Evolutionary conservation across 148 eudicot genomes (phyloP), one percentile per base, ranked within the genome.

Genomic region (Dysphania ambrosioides): DNA sequence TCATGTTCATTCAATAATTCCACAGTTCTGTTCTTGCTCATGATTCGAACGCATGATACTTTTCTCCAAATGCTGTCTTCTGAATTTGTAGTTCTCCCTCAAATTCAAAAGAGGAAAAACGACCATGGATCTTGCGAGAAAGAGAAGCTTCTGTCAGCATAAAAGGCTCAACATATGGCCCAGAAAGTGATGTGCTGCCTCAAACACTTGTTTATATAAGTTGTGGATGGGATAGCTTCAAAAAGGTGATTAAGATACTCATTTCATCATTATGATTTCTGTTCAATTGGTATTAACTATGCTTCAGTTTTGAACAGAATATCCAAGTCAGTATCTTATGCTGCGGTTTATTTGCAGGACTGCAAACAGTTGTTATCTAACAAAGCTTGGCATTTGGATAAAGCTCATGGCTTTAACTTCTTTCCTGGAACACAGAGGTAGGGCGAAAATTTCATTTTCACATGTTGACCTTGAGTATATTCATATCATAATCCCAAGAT

Each of bases 351-450:
- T 72, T 42, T 47, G 60, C 80, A 92, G 97, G 94, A 95, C 81
- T 92, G 97, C 83, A 85, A 80, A 77, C 62, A 84, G 24, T 75
- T 95, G 82, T 79, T 95, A 70, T 87, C 99, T 44, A 82, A 83
- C 82, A 92, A 89, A 85, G 86, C 85, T 72, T 95, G 99, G 97
- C 86, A 80, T 83, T 82, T 92, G 88, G 86, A 87, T 66, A 92
- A 87, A 75, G 99, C 96, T 70, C 91, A 95, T 80, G 99, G 97
- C 62, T 95, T 90, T 75, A 95, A 95, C 82, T 95, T 92, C 88
- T 95, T 95, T 77, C 97, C 99, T 66, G 97, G 99, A 73, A 95
- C 99, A 32, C 84, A 89, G 40, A 92, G 99, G 99, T 95, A 81
- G 36, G 40, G 21, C 70, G 57, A 61, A 40, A 3, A 42, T 61